Evolutionary conservation across 345 rosid genomes (phyloP).

Genomic region (Eucalyptus curtisii): DNA sequence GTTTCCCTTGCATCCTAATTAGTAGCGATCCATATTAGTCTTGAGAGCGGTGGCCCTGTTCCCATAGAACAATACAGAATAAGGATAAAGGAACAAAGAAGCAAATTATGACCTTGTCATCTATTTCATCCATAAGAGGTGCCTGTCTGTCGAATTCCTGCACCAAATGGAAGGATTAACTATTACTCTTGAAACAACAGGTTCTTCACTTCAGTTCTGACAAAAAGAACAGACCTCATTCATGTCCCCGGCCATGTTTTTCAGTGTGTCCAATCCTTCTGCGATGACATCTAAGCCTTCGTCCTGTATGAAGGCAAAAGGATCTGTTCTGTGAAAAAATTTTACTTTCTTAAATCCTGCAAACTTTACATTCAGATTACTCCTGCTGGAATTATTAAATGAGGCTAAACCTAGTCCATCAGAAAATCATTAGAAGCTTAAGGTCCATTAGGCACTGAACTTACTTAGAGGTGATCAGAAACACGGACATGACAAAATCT

Average conservation of each 20-base stretch:
- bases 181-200: neutral
- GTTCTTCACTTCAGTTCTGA: neutral
- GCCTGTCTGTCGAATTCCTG: constrained; percentile 66
- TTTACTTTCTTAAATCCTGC: neutral
- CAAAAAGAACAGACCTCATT: constrained; percentile 32
- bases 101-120: constrained; percentile 33
- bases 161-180: neutral
- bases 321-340: neutral
- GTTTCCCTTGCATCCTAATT: neutral
- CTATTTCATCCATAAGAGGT: constrained; percentile 65
- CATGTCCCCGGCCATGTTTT: constrained; percentile 56
- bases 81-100: neutral
- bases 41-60: neutral
- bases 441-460: neutral
- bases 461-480: neutral
- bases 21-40: neutral
- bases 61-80: neutral
- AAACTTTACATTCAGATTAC: neutral
- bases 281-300: constrained; percentile 59
- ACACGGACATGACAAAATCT: neutral
- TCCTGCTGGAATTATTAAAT: neutral
- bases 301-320: constrained; percentile 21
- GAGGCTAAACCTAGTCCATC: neutral
- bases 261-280: constrained; percentile 60
- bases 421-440: neutral